Evolutionary conservation across 345 rosid species (phyloP).

Genomic region (Sonneratia alba): DNA sequence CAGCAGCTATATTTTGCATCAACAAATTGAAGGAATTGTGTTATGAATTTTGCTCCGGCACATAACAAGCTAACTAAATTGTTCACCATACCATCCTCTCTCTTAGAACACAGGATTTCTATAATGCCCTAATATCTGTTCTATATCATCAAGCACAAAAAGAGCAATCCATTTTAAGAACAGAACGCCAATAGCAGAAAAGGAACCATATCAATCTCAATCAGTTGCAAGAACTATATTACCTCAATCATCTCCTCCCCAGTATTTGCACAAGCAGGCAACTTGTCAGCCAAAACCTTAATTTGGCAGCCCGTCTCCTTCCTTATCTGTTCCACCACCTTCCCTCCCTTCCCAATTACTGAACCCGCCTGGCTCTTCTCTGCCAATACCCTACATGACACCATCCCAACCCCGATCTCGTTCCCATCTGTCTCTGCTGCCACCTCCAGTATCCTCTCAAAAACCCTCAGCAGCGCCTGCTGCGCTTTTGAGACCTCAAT

Average conservation of each 20-base stretch:
- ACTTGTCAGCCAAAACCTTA: slow-evolving; percentile 50
- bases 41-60: neutral
- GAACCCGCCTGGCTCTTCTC: slow-evolving; percentile 64
- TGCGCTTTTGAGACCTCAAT: slow-evolving; percentile 65
- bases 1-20: neutral
- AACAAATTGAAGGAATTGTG: neutral
- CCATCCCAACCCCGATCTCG: slow-evolving; percentile 27
- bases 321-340: slow-evolving; percentile 65
- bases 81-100: neutral
- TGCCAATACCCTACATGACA: slow-evolving; percentile 65
- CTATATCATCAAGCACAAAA: neutral
- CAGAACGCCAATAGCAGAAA: neutral
- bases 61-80: neutral
- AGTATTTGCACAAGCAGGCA: slow-evolving; percentile 55
- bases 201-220: neutral
- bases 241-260: slow-evolving; percentile 85
- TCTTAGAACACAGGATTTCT: neutral
- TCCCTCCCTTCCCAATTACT: slow-evolving; percentile 84
- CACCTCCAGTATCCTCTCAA: slow-evolving; percentile 61
- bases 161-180: neutral
- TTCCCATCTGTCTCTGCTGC: slow-evolving; percentile 39
- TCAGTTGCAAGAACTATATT: slow-evolving; percentile 6
- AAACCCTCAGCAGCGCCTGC: slow-evolving; percentile 68
- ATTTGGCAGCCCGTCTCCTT: slow-evolving; percentile 65
- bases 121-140: neutral